Percentiles rank a stretch among this genome's conserved stretches.
phyloP scores from a whole-genome alignment of 2,329 filamentous ascomycete species.

The Penicillium corylophilum region DNA sequence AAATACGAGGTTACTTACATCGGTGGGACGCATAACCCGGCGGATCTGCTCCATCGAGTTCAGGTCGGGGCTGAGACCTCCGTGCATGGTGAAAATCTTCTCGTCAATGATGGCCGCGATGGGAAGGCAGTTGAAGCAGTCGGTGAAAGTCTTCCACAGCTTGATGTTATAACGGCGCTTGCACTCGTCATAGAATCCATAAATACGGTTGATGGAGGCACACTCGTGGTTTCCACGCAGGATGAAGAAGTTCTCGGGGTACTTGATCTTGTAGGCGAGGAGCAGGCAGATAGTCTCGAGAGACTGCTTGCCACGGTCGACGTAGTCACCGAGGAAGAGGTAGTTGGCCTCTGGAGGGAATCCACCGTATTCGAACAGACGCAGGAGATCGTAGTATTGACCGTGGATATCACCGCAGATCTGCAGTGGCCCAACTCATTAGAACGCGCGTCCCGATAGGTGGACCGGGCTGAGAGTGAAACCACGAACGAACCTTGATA shows the following conservation, averaged over 20 bases:
- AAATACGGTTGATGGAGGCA: constrained; percentile 97
- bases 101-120: constrained; percentile 99
- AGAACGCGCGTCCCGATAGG: constrained; percentile 8
- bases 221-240: constrained; percentile 98
- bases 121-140: constrained; percentile 98
- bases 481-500: constrained; percentile 74
- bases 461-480: not conserved
- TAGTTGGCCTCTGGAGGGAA: constrained; percentile 99
- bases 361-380: constrained; percentile 96
- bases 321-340: constrained; percentile 98
- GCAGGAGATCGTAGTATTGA: constrained; percentile 97
- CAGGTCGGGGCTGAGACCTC: constrained; percentile 90
- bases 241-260: constrained; percentile 99
- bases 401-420: constrained; percentile 99
- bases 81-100: constrained; percentile 99
- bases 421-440: constrained; percentile 48
- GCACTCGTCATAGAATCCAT: constrained; percentile 99
- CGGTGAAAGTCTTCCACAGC: constrained; percentile 99
- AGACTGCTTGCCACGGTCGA: constrained; percentile 98
- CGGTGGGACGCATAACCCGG: constrained; percentile 96
- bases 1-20: constrained; percentile 65
- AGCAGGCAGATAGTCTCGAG: constrained; percentile 97
- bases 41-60: constrained; percentile 99
- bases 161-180: constrained; percentile 99
- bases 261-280: constrained; percentile 99